Conservation (phyloP, 768 basidiomycete species). For the Cystofilobasidium ferigula region DNA sequence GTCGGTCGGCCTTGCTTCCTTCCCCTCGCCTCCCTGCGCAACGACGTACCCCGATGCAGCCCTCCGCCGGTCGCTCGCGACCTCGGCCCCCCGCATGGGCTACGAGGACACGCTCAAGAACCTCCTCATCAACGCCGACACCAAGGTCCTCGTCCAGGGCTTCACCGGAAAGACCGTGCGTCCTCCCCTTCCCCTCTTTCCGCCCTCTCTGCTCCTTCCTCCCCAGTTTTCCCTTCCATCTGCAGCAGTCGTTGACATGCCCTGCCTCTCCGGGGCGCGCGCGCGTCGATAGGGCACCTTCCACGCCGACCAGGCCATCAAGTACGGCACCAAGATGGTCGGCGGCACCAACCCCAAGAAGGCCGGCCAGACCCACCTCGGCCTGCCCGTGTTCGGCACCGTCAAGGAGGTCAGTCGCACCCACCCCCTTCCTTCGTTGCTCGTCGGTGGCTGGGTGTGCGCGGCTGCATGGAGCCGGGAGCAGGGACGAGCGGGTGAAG, state of each 20-base stretch:
- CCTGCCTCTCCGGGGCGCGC: neutral
- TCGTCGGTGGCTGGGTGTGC: too few relatives aligned
- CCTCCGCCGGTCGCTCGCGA: constrained; percentile 23
- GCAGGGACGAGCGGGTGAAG: too few relatives aligned
- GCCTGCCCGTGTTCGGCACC: constrained; percentile 82
- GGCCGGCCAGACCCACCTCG: constrained; percentile 88
- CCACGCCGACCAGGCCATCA: constrained; percentile 84
- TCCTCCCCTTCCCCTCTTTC: neutral
- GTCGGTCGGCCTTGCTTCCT: neutral
- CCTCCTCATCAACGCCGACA: constrained; percentile 45
- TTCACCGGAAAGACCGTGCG: constrained; percentile 90
- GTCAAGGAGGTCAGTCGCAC: constrained; percentile 64
- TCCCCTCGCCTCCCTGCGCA: neutral
- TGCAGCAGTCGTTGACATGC: too few relatives aligned
- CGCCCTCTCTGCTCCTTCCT: neutral
- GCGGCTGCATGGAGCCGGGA: too few relatives aligned
- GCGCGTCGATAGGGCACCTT: constrained; percentile 62
- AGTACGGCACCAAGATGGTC: constrained; percentile 76
- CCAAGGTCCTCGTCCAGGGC: constrained; percentile 76
- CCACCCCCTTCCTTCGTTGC: too few relatives aligned
- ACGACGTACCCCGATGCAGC: neutral
- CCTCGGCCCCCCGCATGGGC: constrained; percentile 15
- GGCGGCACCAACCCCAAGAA: constrained; percentile 89
- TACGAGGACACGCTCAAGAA: constrained; percentile 27
- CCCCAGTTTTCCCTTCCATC: neutral